Percentiles rank a stretch among this genome's conserved stretches.
Evolutionary conservation across 106 monocot genomes (phyloP).

Genomic region (Gastrodia elata): DNA sequence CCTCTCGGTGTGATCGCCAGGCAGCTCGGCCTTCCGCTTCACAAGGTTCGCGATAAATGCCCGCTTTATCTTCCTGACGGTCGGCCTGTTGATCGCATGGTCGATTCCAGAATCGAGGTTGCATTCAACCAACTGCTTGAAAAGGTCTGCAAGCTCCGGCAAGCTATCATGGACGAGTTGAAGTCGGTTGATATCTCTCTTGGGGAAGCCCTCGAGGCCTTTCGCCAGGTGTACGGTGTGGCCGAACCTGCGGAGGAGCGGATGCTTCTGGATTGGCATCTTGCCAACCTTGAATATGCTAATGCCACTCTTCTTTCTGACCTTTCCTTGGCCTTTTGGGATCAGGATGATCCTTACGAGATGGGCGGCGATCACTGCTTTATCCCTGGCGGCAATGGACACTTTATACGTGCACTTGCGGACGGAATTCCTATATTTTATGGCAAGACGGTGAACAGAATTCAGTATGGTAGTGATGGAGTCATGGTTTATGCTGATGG

Average conservation of each 20-base stretch:
- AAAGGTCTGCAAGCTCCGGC: constrained; percentile 76
- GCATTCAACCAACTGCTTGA: constrained; percentile 86
- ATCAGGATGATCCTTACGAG: constrained; percentile 98
- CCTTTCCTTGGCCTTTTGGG: constrained; percentile 95
- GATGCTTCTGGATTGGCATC: constrained; percentile 96
- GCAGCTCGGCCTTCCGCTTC: constrained; percentile 82
- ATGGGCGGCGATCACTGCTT: constrained; percentile 99
- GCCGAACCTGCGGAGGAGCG: constrained; percentile 56
- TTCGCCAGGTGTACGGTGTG: constrained; percentile 49
- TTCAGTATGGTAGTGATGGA: constrained; percentile 85
- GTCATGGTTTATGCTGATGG: constrained; percentile 63
- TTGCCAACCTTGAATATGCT: constrained; percentile 95
- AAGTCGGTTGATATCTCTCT: constrained; percentile 63
- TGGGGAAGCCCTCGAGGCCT: constrained; percentile 74
- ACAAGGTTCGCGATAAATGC: constrained; percentile 90
- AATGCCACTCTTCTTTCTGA: constrained; percentile 76
- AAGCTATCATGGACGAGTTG: constrained; percentile 55
- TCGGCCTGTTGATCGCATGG: constrained; percentile 45
- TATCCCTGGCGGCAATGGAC: constrained; percentile 81
- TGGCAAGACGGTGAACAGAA: constrained; percentile 37
- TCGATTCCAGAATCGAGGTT: constrained; percentile 60
- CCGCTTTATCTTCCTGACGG: constrained; percentile 83
- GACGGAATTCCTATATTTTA: constrained; percentile 79
- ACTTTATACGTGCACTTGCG: constrained; percentile 66
- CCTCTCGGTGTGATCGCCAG: constrained; percentile 78